Base-by-base conservation (phyloP, 139 green algal genomes). In the Monoraphidium neglectum region DNA sequence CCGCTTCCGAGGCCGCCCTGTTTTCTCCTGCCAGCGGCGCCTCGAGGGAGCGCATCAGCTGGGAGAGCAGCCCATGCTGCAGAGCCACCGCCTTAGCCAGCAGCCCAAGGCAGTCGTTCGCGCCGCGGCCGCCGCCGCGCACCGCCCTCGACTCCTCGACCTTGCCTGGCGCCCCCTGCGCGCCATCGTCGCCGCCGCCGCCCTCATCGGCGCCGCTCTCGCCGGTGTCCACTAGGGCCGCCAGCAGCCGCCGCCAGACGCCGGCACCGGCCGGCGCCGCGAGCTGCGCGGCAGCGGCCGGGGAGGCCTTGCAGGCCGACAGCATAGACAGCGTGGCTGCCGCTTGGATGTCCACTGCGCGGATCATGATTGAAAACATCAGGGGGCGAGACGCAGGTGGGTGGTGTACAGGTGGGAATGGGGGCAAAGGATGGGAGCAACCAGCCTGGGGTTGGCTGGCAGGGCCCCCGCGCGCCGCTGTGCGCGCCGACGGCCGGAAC, bases 281-380 rank as follows among this genome's bases (percentile, higher is more conserved):
- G 13, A 79, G 32, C 23, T 56, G 46, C 26, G 30, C n/a, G 13
- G 64, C 32, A 6, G 66, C 73, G 15, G 40, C 4, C 33, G 32
- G 30, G 26, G 46, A 46, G 46, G 36, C 33, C 36, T 49, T 66
- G 13, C 40, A 23, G 36, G 57, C 59, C 0, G 57, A 47, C 38
- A 77, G 32, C 38, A 62, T 35, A 3, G 57, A 24, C 59, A 77
- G 72, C 30, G 72, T 60, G 37, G 30, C 72, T 12, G 57, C 72
- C 54, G 68, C 72, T 13, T 62, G 59, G 24, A 77, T 59, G 2
- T 28, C 47, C 3, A 51, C 72, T 77, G 66, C 66, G 51, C 1
- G 38, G 2, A 38, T 30, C 12, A 23, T 13, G 54, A 24, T 16
- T 37, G 26, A 23, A 5, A 70, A 12, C 43, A 12, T 51, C 12